Conservation (phyloP, 2,329 filamentous ascomycete species). For the Macrophomina phaseolina region DNA sequence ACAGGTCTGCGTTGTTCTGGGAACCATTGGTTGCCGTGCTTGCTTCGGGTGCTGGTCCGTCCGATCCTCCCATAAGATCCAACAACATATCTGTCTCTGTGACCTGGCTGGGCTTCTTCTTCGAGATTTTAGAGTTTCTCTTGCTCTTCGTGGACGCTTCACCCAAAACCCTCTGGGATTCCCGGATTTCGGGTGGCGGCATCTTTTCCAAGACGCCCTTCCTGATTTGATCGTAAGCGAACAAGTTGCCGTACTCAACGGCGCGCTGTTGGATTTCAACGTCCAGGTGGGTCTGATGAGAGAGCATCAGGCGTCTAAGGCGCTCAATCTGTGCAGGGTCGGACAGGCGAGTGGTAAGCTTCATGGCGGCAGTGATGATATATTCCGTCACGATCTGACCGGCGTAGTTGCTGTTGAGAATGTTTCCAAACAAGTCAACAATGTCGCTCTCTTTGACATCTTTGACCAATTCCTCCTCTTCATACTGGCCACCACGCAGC, state of each 20-base stretch:
- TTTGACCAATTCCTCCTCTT: conserved; percentile 87
- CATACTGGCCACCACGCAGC: conserved; percentile 87
- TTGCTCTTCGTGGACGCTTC: conserved; percentile 65
- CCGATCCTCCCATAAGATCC: conserved; percentile 87
- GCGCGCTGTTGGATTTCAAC: conserved; percentile 96
- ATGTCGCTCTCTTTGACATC: conserved; percentile 87
- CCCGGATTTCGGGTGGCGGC: conserved; percentile 95
- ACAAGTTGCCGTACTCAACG: conserved; percentile 95
- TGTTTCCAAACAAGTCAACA: conserved; percentile 88
- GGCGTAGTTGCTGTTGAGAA: conserved; percentile 93
- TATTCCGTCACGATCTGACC: conserved; percentile 93
- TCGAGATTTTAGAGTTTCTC: conserved; percentile 65
- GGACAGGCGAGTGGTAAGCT: conserved; percentile 85
- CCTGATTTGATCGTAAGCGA: conserved; percentile 84
- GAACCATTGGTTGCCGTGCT: conserved; percentile 62
- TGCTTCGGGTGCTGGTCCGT: conserved; percentile 64
- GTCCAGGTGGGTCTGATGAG: conserved; percentile 84
- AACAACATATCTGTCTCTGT: conserved; percentile 90
- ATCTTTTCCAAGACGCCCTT: conserved; percentile 94
- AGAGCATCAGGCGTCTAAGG: conserved; percentile 76
- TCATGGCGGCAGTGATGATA: conserved; percentile 93
- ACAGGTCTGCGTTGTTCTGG: conserved; percentile 80
- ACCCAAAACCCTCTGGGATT: conserved; percentile 89
- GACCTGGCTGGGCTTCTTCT: conserved; percentile 78
- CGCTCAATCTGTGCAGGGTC: conserved; percentile 87